phyloP scores from a whole-genome alignment of 1,284 basidiomycete genomes.

The Phlebopus sp. region DNA sequence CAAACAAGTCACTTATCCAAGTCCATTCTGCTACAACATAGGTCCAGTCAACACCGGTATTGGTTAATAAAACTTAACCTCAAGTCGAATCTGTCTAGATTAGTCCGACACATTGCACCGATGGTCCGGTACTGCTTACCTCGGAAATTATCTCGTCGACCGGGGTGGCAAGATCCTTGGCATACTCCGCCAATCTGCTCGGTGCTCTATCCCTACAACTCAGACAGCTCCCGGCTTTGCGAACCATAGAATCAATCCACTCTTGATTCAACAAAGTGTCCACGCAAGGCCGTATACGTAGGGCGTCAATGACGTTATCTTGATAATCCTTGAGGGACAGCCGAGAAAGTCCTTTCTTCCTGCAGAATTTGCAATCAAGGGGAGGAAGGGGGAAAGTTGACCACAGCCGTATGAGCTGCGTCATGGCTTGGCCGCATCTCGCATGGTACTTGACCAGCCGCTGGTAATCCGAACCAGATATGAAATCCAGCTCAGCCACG shows the following conservation, averaged over 20 bases:
- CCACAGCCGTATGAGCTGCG: slow-evolving; percentile 31
- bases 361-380: slow-evolving; percentile 33
- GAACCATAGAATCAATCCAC: slow-evolving; percentile 31
- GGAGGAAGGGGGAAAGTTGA: slow-evolving; percentile 28
- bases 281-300: slow-evolving; percentile 29
- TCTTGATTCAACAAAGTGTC: slow-evolving; percentile 30
- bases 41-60: slow-evolving; percentile 13
- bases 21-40: neutral
- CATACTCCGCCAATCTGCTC: slow-evolving; percentile 29
- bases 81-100: slow-evolving; percentile 24
- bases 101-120: neutral
- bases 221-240: slow-evolving; percentile 29
- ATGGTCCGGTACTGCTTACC: slow-evolving; percentile 13
- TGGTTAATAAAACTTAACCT: slow-evolving; percentile 30
- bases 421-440: slow-evolving; percentile 41
- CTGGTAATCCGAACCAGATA: slow-evolving; percentile 45
- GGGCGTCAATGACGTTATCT: slow-evolving; percentile 32
- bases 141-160: slow-evolving; percentile 28
- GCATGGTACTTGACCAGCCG: slow-evolving; percentile 45
- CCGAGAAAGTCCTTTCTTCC: slow-evolving; percentile 33
- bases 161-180: slow-evolving; percentile 25
- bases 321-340: slow-evolving; percentile 30
- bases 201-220: slow-evolving; percentile 30
- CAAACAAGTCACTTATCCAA: neutral
- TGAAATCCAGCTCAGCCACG: slow-evolving; percentile 41